phyloP scores from a whole-genome alignment of 2,329 filamentous ascomycete genomes.

The Aureobasidium sp. region DNA sequence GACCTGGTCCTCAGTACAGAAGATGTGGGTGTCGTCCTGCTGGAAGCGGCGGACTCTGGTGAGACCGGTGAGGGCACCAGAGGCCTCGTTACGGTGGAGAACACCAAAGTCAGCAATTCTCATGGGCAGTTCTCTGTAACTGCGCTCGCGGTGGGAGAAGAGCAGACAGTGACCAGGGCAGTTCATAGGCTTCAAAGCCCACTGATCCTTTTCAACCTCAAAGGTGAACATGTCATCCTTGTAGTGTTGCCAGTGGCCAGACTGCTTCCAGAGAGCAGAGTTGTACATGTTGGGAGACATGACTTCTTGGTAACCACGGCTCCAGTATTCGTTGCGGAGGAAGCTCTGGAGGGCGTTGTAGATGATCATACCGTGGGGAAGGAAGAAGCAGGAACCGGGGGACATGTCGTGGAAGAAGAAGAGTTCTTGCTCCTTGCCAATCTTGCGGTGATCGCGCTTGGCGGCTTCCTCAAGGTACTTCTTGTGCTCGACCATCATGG shows the following conservation, averaged over 20 bases:
- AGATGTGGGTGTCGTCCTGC: slow-evolving; percentile 94
- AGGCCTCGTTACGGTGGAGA: slow-evolving; percentile 90
- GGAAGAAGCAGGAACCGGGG: slow-evolving; percentile 87
- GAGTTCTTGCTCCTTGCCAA: slow-evolving; percentile 91
- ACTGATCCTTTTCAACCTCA: slow-evolving; percentile 72
- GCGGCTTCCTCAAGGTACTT: slow-evolving; percentile 97
- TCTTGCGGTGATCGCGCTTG: slow-evolving; percentile 89
- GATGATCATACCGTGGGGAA: slow-evolving; percentile 87
- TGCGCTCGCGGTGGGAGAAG: slow-evolving; percentile 74
- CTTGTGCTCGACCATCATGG: slow-evolving; percentile 84
- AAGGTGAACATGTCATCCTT: slow-evolving; percentile 95
- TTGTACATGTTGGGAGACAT: slow-evolving; percentile 97
- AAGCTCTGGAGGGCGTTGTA: slow-evolving; percentile 83
- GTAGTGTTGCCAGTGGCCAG: slow-evolving; percentile 90
- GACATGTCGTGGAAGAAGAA: slow-evolving; percentile 95
- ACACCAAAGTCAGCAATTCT: slow-evolving; percentile 94
- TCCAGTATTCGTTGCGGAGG: slow-evolving; percentile 82
- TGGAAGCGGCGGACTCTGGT: slow-evolving; percentile 91
- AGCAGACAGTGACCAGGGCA: slow-evolving; percentile 91
- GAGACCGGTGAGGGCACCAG: slow-evolving; percentile 80
- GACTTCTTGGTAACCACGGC: slow-evolving; percentile 89
- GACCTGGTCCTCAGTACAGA: slow-evolving; percentile 79
- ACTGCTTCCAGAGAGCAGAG: slow-evolving; percentile 84
- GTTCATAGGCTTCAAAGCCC: slow-evolving; percentile 95
- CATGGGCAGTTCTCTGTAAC: slow-evolving; percentile 84